These are phyloP conservation scores for Acanthamoeba quina DNA, from an alignment of 208 protist species.

Conservation along the genomic window DNA sequence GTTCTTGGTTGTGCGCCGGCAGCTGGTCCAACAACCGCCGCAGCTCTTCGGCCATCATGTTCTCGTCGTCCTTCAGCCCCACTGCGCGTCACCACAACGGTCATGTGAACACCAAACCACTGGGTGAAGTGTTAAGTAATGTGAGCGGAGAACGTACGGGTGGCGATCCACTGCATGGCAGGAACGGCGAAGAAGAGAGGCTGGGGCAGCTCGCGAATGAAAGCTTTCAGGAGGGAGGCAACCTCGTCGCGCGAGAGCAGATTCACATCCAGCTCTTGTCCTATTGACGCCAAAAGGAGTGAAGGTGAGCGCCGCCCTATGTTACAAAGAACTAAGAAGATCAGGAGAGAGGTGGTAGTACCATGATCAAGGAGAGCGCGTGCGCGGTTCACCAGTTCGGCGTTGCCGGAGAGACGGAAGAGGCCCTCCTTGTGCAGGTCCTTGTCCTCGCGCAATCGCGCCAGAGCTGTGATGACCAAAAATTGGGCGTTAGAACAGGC, in stretches of 20 bases:
- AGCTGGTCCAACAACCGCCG: not conserved
- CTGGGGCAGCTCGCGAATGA: conserved; percentile 10
- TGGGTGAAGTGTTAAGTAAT: no score
- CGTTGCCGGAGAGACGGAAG: conserved; percentile 3
- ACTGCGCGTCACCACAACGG: not conserved
- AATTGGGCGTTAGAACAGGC: not conserved
- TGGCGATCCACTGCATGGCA: not conserved
- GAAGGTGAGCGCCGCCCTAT: not conserved
- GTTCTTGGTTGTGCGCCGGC: not conserved
- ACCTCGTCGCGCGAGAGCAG: conserved; percentile 27
- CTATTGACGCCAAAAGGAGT: not conserved
- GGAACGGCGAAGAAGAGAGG: not conserved
- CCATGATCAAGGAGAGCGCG: not conserved
- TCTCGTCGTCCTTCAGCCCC: not conserved
- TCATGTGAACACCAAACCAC: not conserved
- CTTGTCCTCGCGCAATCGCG: not conserved
- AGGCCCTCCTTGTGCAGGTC: conserved; percentile 15
- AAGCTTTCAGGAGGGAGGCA: not conserved
- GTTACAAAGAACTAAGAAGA: not conserved
- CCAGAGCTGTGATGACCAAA: not conserved
- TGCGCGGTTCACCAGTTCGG: not conserved
- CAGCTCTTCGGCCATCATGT: conserved; percentile 33
- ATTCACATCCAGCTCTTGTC: not conserved
- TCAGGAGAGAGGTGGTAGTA: not conserved
- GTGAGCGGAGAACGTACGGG: no score